Conservation (phyloP, 306 rosid genomes). For the Prinsepia uniflora region DNA sequence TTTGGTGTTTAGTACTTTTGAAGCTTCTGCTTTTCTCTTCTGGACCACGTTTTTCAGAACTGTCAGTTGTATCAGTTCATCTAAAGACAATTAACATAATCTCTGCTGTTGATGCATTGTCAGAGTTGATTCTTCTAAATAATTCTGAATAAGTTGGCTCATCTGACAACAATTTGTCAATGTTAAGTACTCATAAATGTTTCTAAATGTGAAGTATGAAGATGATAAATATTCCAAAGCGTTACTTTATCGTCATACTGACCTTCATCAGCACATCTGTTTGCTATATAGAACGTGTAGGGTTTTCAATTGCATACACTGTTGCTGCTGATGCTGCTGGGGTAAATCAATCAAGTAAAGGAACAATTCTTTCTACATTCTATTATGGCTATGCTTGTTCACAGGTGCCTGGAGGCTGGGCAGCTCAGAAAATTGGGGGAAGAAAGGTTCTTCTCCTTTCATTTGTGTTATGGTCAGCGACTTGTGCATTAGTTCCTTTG, state of each 20-base stretch:
- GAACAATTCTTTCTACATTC: conserved; percentile 79
- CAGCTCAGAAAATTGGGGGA: conserved; percentile 86
- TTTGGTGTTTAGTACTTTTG: background rate
- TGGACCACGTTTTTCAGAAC: background rate
- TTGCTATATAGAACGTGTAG: conserved; percentile 89
- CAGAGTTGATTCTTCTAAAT: background rate
- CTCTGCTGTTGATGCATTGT: background rate
- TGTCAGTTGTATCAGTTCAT: background rate
- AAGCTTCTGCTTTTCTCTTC: conserved; percentile 1
- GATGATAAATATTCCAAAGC: conserved; percentile 49
- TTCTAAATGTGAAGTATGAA: conserved; percentile 30
- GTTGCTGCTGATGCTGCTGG: conserved; percentile 77
- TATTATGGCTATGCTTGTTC: conserved; percentile 96
- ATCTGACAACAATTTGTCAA: background rate
- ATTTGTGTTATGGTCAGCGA: conserved; percentile 75
- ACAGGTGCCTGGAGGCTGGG: conserved; percentile 97
- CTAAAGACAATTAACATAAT: background rate
- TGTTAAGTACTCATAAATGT: conserved; percentile 2
- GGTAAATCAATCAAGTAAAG: conserved; percentile 77
- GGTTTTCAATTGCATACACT: conserved; percentile 91
- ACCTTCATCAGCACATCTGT: conserved; percentile 90
- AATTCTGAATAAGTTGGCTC: background rate
- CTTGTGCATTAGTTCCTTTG: conserved; percentile 76
- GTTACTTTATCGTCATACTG: conserved; percentile 73
- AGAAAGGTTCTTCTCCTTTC: conserved; percentile 78